These are phyloP conservation scores for Tetrapisispora iriomotensis DNA, from an alignment of 805 yeast genomes.

Conservation along the genomic window DNA sequence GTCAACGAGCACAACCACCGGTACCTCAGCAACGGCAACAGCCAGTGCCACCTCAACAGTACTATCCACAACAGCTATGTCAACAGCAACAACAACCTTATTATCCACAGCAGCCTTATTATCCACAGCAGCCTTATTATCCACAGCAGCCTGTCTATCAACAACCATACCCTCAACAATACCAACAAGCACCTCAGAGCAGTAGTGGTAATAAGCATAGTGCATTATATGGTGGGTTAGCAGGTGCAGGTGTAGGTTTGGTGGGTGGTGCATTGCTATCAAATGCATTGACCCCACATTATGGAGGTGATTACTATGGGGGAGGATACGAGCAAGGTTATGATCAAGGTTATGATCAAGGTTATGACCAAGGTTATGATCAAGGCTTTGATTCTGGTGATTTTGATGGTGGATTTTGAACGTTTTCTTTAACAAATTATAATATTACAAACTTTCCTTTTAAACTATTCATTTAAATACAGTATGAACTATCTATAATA, in stretches of 20 bases:
- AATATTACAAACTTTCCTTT: neutral
- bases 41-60: conserved; percentile 9
- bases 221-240: conserved; percentile 28
- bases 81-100: conserved; percentile 15
- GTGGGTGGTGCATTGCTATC: conserved; percentile 50
- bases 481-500: neutral
- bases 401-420: conserved; percentile 18
- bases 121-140: conserved; percentile 16
- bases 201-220: conserved; percentile 9
- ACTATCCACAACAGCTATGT: conserved; percentile 14
- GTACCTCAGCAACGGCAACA: conserved; percentile 14
- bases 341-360: conserved; percentile 22
- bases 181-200: conserved; percentile 17
- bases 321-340: conserved; percentile 22
- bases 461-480: neutral
- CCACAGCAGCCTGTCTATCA: conserved; percentile 6
- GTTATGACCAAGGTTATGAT: conserved; percentile 19
- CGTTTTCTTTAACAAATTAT: neutral
- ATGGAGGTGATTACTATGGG: conserved; percentile 29
- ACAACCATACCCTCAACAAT: conserved; percentile 13
- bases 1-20: conserved; percentile 35
- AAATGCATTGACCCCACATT: conserved; percentile 23
- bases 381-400: conserved; percentile 15
- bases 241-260: conserved; percentile 50
- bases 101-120: conserved; percentile 10